Evolutionary conservation across 371 early-diverging fungal genomes (phyloP).

Genomic region (Zancudomyces culisetae): DNA sequence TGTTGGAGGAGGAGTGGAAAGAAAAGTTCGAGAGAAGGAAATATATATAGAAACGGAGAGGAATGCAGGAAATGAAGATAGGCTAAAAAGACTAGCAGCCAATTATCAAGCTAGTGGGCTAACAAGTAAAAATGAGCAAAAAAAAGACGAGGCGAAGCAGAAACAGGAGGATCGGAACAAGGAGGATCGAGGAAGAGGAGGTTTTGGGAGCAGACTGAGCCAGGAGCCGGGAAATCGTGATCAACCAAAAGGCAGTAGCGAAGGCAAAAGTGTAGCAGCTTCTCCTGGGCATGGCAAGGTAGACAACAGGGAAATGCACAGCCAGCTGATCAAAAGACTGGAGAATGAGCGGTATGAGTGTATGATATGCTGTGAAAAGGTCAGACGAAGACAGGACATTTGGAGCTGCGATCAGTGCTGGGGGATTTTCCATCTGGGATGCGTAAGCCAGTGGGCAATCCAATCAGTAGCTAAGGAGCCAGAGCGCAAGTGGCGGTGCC

Average conservation of each 20-base stretch:
- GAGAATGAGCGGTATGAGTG: constrained; percentile 62
- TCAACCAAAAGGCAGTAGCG: no score
- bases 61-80: background rate
- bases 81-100: background rate
- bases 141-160: background rate
- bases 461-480: constrained; percentile 20
- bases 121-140: no score
- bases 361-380: constrained; percentile 81
- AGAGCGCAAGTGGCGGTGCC: constrained; percentile 59
- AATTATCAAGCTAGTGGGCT: no score
- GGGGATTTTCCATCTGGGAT: constrained; percentile 72
- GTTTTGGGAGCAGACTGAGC: no score
- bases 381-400: constrained; percentile 40
- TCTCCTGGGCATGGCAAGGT: background rate
- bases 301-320: constrained; percentile 1
- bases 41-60: background rate
- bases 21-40: background rate
- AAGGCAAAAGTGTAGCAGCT: no score
- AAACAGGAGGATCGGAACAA: background rate
- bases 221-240: no score
- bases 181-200: background rate
- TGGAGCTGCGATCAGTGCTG: constrained; percentile 80
- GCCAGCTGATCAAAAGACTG: constrained; percentile 35
- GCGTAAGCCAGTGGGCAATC: constrained; percentile 54
- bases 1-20: background rate